These are phyloP conservation scores for Carpinus fangiana DNA, from an alignment of 306 rosid species.

Conservation along the genomic window DNA sequence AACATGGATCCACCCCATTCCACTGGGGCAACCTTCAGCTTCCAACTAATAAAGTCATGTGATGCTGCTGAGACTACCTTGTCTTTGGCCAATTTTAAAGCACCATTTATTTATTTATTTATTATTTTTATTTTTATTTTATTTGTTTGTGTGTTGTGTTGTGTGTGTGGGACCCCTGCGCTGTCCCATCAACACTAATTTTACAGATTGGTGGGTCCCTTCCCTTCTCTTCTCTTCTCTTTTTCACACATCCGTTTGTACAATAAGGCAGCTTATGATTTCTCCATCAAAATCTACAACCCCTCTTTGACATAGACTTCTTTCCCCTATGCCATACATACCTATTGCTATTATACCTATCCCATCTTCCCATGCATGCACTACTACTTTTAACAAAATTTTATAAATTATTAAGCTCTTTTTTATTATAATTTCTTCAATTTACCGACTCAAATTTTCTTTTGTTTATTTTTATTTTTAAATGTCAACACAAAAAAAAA, in stretches of 20 bases:
- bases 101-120: not conserved
- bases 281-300: constrained; percentile 9
- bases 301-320: no score
- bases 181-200: constrained; percentile 45
- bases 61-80: constrained; percentile 50
- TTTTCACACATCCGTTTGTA: constrained; percentile 14
- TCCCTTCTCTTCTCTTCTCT: not conserved
- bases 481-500: no score
- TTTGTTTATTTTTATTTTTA: no score
- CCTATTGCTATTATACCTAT: not conserved
- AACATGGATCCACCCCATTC: constrained; percentile 67
- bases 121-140: not conserved
- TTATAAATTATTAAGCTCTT: no score
- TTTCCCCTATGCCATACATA: not conserved
- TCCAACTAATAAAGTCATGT: constrained; percentile 65
- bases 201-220: constrained; percentile 33
- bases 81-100: constrained; percentile 51
- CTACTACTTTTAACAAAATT: no score
- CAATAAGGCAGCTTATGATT: constrained; percentile 33
- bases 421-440: no score
- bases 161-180: constrained; percentile 30
- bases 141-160: no score
- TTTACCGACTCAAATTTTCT: no score
- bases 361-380: not conserved
- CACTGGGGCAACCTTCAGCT: constrained; percentile 48